These are phyloP conservation scores for Chaetomium globosum DNA, from an alignment of 2,329 filamentous ascomycete genomes.

Conservation along the genomic window DNA sequence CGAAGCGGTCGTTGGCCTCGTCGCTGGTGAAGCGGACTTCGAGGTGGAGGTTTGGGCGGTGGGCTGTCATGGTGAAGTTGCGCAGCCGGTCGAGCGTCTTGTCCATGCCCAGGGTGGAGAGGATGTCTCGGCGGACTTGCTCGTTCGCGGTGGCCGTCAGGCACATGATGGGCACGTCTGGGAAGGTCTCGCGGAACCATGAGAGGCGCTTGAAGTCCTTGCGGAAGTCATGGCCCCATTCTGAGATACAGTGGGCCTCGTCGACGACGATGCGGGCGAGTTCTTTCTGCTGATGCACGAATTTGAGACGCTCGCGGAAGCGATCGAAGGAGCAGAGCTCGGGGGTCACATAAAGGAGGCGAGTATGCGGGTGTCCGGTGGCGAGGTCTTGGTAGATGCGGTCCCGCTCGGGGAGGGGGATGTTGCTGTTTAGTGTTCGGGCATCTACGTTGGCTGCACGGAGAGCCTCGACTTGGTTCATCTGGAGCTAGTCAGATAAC, in stretches of 20 bases:
- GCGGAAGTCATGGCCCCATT: constrained; percentile 99
- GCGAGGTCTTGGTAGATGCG: constrained; percentile 78
- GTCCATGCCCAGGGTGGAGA: constrained; percentile 71
- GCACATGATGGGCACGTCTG: constrained; percentile 86
- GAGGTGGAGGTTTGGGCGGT: constrained; percentile 83
- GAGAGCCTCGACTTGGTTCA: constrained; percentile 87
- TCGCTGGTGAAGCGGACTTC: constrained; percentile 83
- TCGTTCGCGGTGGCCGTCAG: constrained; percentile 88
- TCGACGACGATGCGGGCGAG: constrained; percentile 88
- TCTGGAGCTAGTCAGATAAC: constrained; percentile 51
- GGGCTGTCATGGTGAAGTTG: constrained; percentile 80
- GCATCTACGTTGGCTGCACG: constrained; percentile 74
- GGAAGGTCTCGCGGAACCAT: constrained; percentile 82
- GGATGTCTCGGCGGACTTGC: constrained; percentile 79
- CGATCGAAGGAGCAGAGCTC: constrained; percentile 78
- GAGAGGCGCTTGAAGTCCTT: constrained; percentile 83
- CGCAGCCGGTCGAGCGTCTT: constrained; percentile 60
- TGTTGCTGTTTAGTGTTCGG: constrained; percentile 85
- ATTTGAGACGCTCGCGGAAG: constrained; percentile 73
- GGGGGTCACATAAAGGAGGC: constrained; percentile 90
- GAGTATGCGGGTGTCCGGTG: constrained; percentile 80
- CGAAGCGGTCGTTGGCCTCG: constrained; percentile 70
- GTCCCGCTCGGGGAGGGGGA: constrained; percentile 63
- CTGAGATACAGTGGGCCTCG: constrained; percentile 94
- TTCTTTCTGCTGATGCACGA: constrained; percentile 78